phyloP scores from a whole-genome alignment of 441 rosid genomes.

The Pelargonium citronellum region DNA sequence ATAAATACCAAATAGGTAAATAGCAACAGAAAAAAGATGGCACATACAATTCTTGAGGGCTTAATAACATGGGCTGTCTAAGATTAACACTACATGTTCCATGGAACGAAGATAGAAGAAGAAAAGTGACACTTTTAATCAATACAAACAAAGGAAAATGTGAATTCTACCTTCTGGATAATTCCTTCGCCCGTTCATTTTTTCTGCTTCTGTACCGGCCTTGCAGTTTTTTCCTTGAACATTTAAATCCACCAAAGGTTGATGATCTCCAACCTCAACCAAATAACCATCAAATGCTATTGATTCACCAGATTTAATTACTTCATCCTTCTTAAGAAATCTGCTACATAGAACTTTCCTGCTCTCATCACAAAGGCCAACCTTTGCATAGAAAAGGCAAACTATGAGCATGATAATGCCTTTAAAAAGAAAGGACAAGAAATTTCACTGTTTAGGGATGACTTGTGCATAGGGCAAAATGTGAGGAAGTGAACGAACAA shows the following conservation, averaged over 20 bases:
- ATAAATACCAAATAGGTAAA: not conserved
- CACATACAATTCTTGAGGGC: not conserved
- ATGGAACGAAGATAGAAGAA: not conserved
- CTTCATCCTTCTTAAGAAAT: conserved; percentile 47
- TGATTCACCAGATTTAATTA: conserved; percentile 35
- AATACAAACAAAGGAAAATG: not conserved
- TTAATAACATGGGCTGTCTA: not conserved
- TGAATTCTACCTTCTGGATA: conserved; percentile 7
- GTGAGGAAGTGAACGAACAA: not conserved
- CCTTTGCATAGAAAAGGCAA: conserved; percentile 25
- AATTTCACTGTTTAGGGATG: not conserved
- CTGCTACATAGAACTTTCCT: conserved; percentile 37
- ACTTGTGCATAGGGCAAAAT: not conserved
- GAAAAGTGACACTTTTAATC: not conserved
- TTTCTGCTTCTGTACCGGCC: conserved; percentile 17
- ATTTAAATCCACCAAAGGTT: conserved; percentile 20
- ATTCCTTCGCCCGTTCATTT: conserved; percentile 2
- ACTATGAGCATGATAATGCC: conserved; percentile 9
- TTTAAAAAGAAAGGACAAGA: not conserved
- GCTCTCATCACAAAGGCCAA: conserved; percentile 42
- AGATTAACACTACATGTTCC: not conserved
- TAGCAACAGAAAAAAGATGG: not conserved
- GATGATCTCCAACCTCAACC: conserved; percentile 44
- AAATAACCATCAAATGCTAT: conserved; percentile 37
- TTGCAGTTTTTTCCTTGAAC: conserved; percentile 16